These are phyloP conservation scores for Nadsonia fulvescens DNA, from an alignment of 805 yeast genomes.

Conservation along the genomic window DNA sequence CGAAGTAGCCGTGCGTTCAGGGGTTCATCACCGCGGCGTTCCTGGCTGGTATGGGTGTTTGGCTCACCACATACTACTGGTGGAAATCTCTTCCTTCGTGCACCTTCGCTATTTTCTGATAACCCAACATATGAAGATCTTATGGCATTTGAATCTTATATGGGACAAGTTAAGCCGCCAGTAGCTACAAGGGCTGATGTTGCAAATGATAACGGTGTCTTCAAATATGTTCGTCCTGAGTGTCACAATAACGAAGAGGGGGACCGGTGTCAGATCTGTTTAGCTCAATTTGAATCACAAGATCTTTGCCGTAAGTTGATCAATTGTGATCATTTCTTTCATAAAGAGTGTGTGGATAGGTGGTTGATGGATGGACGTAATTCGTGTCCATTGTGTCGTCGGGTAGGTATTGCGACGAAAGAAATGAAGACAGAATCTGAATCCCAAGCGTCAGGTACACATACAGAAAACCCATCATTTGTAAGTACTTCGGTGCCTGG, in stretches of 20 bases:
- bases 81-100: slow-evolving; percentile 30
- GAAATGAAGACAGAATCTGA: no score
- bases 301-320: slow-evolving; percentile 30
- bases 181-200: slow-evolving; percentile 26
- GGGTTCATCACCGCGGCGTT: slow-evolving; percentile 21
- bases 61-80: no score
- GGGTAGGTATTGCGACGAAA: slow-evolving; percentile 25
- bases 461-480: no score
- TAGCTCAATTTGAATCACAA: slow-evolving; percentile 27
- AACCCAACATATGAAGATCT: slow-evolving; percentile 33
- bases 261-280: slow-evolving; percentile 35
- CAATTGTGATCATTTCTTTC: slow-evolving; percentile 34
- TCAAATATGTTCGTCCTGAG: no score
- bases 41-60: slow-evolving; percentile 46
- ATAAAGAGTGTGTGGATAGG: slow-evolving; percentile 36
- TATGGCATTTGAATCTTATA: slow-evolving; percentile 27
- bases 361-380: slow-evolving; percentile 38
- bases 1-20: no score
- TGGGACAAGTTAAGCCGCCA: slow-evolving; percentile 29
- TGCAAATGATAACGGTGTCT: slow-evolving; percentile 22
- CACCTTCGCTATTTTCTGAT: slow-evolving; percentile 30
- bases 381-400: slow-evolving; percentile 40
- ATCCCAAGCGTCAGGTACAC: no score
- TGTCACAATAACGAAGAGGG: no score
- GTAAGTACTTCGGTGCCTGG: no score